Conservation (phyloP, 495 filamentous ascomycete species). For the Podospora conica region DNA sequence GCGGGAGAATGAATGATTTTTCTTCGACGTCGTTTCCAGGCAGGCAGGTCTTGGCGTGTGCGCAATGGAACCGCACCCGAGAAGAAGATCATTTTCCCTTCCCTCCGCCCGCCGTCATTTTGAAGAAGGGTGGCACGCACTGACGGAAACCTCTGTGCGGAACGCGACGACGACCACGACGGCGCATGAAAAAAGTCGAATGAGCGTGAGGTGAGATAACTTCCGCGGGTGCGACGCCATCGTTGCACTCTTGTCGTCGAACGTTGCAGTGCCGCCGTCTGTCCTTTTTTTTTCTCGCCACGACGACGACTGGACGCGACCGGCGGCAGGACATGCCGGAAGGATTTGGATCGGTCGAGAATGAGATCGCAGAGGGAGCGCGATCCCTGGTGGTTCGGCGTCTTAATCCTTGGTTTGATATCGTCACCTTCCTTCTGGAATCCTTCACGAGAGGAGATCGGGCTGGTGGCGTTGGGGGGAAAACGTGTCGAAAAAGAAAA, state of each 20-base stretch:
- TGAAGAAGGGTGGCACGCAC: too few relatives aligned
- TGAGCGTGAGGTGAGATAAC: neutral
- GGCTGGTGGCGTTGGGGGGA: neutral
- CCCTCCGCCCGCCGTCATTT: too few relatives aligned
- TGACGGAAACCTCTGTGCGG: constrained; percentile 8
- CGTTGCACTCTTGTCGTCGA: neutral
- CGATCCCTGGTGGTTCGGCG: neutral
- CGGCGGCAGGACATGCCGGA: neutral
- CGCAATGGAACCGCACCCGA: neutral
- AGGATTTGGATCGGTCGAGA: neutral
- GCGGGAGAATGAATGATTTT: neutral
- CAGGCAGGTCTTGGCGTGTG: neutral
- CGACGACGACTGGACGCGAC: neutral
- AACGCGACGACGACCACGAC: neutral
- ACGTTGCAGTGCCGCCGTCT: neutral
- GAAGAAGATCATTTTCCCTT: neutral
- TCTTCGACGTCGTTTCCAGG: neutral
- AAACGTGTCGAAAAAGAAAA: neutral
- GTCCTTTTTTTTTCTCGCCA: neutral
- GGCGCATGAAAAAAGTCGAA: neutral
- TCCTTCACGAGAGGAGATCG: neutral
- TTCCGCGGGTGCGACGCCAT: neutral
- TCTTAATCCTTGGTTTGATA: neutral
- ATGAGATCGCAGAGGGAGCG: neutral
- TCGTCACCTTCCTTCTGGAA: neutral